These are phyloP conservation scores for Ogataea trehalophila DNA, from an alignment of 805 yeast species.

Conservation along the genomic window DNA sequence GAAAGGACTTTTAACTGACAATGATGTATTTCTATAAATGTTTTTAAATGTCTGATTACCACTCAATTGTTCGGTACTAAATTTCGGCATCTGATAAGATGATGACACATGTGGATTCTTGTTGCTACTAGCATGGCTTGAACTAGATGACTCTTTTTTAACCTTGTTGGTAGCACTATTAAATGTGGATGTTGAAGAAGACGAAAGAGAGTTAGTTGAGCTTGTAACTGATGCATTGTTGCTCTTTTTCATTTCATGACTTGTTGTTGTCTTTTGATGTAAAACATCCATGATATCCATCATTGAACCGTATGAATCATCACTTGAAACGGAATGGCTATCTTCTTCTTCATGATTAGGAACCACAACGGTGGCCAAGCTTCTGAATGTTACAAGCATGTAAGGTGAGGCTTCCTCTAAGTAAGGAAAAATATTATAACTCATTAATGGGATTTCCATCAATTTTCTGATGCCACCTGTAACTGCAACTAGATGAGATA, in stretches of 20 bases:
- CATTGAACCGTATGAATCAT: conserved; percentile 12
- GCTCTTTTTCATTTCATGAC: background rate
- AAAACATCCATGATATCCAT: conserved; percentile 23
- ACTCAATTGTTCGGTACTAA: background rate
- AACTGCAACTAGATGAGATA: conserved; percentile 12
- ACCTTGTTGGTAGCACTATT: too few relatives aligned
- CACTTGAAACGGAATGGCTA: conserved; percentile 10
- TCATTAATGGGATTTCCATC: conserved; percentile 17
- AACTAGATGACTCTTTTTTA: too few relatives aligned
- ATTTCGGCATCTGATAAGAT: too few relatives aligned
- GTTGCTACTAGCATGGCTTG: too few relatives aligned
- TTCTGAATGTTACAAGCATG: conserved; percentile 13
- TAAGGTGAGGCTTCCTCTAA: conserved; percentile 19
- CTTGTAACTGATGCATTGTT: conserved; percentile 1
- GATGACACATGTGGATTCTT: too few relatives aligned
- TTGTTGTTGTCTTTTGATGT: conserved; percentile 9
- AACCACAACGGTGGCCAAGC: conserved; percentile 4
- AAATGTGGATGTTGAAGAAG: conserved; percentile 1
- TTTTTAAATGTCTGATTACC: background rate
- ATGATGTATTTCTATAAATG: conserved; percentile 6
- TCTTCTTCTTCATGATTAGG: conserved; percentile 3
- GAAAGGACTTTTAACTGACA: conserved; percentile 17
- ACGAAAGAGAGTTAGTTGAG: conserved; percentile 1
- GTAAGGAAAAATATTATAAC: conserved; percentile 13
- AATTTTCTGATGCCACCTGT: conserved; percentile 25